These are phyloP conservation scores for Monosporozyma yasuniensis DNA, from an alignment of 805 yeast genomes.

Conservation along the genomic window DNA sequence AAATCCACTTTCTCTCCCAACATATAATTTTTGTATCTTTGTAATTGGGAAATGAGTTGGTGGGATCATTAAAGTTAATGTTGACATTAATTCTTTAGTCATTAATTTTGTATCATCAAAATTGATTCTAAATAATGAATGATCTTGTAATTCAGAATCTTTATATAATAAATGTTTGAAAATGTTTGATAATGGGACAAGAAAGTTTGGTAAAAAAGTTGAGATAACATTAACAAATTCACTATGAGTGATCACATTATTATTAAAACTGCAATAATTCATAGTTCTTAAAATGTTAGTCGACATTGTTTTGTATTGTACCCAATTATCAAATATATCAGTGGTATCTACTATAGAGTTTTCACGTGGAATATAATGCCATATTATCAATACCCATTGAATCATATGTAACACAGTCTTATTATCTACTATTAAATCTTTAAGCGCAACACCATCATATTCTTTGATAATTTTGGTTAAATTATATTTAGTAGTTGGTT, in stretches of 20 bases:
- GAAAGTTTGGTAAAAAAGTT: constrained; percentile 35
- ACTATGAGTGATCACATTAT: constrained; percentile 17
- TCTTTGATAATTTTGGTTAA: constrained; percentile 25
- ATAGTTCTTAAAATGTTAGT: constrained; percentile 41
- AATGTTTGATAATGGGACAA: constrained; percentile 37
- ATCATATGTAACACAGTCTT: constrained; percentile 36
- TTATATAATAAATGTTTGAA: constrained; percentile 37
- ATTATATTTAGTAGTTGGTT: too few species aligned
- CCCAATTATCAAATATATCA: constrained; percentile 30
- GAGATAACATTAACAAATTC: constrained; percentile 30
- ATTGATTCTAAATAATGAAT: constrained; percentile 1
- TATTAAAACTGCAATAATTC: constrained; percentile 25
- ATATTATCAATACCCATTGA: constrained; percentile 40
- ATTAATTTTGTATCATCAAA: constrained; percentile 11
- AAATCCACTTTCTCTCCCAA: constrained; percentile 67
- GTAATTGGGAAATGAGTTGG: constrained; percentile 18
- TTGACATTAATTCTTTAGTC: constrained; percentile 33
- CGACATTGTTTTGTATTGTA: constrained; percentile 37
- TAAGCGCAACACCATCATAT: constrained; percentile 38
- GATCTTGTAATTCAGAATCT: constrained; percentile 14
- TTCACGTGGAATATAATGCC: constrained; percentile 29
- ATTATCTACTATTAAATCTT: constrained; percentile 33
- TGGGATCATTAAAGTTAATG: constrained; percentile 34
- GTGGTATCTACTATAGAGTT: not conserved
- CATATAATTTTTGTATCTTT: constrained; percentile 44